phyloP scores from a whole-genome alignment of 1,284 basidiomycete genomes.

The Cutaneotrichosporon dermatis region DNA sequence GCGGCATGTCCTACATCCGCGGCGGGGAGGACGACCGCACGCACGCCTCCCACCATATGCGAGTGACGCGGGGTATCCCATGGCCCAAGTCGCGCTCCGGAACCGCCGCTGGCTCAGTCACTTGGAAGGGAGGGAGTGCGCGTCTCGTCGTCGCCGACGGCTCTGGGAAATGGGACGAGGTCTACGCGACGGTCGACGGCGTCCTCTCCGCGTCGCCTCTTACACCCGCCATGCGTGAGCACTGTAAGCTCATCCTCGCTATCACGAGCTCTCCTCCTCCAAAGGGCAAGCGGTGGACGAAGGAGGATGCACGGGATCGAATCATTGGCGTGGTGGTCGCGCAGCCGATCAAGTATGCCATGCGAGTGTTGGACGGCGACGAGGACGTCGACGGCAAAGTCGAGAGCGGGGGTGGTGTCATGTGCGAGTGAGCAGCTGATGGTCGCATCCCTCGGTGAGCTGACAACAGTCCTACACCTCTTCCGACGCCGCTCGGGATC shows the following conservation, averaged over 20 bases:
- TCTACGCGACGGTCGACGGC: slow-evolving; percentile 47
- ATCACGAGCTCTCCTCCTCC: slow-evolving; percentile 36
- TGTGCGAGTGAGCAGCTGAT: slow-evolving; percentile 47
- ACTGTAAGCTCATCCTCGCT: slow-evolving; percentile 48
- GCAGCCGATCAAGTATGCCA: slow-evolving; percentile 48
- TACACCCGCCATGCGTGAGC: slow-evolving; percentile 35
- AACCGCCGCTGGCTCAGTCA: not conserved
- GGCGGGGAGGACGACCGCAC: slow-evolving; percentile 47
- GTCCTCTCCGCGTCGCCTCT: slow-evolving; percentile 48
- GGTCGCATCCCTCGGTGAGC: too few relatives aligned
- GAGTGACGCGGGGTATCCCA: slow-evolving; percentile 44
- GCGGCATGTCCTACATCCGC: slow-evolving; percentile 49
- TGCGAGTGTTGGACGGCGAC: slow-evolving; percentile 34
- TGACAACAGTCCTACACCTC: slow-evolving; percentile 36
- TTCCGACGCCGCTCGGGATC: slow-evolving; percentile 49
- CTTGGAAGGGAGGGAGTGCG: not conserved
- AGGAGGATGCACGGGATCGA: slow-evolving; percentile 26
- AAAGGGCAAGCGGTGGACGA: not conserved
- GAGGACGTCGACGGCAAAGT: slow-evolving; percentile 18
- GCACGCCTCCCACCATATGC: slow-evolving; percentile 47
- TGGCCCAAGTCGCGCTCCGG: slow-evolving; percentile 31
- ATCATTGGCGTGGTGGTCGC: slow-evolving; percentile 48
- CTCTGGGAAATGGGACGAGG: slow-evolving; percentile 25
- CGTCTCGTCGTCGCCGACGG: slow-evolving; percentile 37
- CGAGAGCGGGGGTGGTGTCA: slow-evolving; percentile 44